Evolutionary conservation across 345 rosid species (phyloP), one percentile per base, ranked within the genome.

Genomic region (Erodium maritimum): DNA sequence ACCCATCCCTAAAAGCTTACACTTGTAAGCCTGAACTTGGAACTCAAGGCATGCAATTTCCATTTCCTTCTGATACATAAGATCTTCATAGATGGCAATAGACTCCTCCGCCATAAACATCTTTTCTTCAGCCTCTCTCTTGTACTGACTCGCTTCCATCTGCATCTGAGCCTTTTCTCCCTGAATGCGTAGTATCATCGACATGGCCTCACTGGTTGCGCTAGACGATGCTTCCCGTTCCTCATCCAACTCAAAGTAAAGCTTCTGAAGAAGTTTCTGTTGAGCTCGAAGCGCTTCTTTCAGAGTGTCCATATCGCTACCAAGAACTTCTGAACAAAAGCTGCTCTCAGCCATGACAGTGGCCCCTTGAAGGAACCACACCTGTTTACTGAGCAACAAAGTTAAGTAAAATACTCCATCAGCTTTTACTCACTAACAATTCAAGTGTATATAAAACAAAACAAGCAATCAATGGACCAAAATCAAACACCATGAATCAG

Each of bases 81-180:
- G 69, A 46, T 91, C 91, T 52, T 88, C 96, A 29, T 79, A 78
- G 17, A 79, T 61, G 0, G 74, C 84, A 1, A 91, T 73, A 46
- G 89, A 83, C n/a, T 85, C 84, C 66, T 93, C 94, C 0, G 91
- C 95, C 45, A 85, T 89, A 46, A 75, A 65, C 68, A 89, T 77
- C 61, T 83, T 87, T 75, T 82, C 96, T 64, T 93, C 96, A 0
- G 91, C 80, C 83, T 86, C 61, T 50, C 99, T 84, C 73, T 83
- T 86, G 65, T 86, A 93, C 56, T 93, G 99, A 62, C 77, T 85
- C 0, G 99, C 86, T 66, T 93, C 99, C 96, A 93, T 77, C 75
- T 74, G 72, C 70, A 89, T 24, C 0, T 70, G 82, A 1, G 96
- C 84, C 75, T 86, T 89, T 61, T 93, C 99, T 0, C 82, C 89